These are phyloP conservation scores for Crithidia expoeki DNA, from an alignment of 208 protist genomes.

Conservation along the genomic window DNA sequence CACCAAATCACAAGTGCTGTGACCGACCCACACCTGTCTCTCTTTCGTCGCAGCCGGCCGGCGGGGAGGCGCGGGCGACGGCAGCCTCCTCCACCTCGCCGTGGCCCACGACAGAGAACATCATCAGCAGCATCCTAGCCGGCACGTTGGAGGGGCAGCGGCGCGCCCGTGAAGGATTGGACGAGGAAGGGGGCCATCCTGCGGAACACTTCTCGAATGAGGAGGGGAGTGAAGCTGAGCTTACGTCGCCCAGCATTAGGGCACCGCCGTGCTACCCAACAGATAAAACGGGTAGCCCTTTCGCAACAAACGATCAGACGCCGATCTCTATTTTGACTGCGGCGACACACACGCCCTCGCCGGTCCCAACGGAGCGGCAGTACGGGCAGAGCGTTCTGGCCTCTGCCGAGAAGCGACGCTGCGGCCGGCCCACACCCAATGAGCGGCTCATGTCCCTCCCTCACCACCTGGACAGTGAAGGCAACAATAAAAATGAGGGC, in stretches of 20 bases:
- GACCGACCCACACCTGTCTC: constrained; percentile 38
- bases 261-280: not conserved
- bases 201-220: constrained; percentile 12
- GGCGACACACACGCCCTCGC: constrained; percentile 34
- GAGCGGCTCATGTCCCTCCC: constrained; percentile 9
- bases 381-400: constrained; percentile 41
- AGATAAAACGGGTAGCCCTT: not conserved
- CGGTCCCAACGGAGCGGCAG: constrained; percentile 31
- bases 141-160: constrained; percentile 26
- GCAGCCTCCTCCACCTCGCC: constrained; percentile 34
- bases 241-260: not conserved
- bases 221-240: not conserved
- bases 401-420: constrained; percentile 37
- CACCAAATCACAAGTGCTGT: constrained; percentile 20
- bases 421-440: constrained; percentile 27
- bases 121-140: constrained; percentile 40
- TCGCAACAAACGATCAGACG: not conserved
- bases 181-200: not conserved
- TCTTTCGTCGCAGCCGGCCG: constrained; percentile 30
- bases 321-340: not conserved
- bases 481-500: not conserved
- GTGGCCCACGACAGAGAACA: constrained; percentile 48
- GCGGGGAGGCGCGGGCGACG: constrained; percentile 20
- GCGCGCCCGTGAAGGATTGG: constrained; percentile 10
- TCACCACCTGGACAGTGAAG: no score